Evolutionary conservation across 1,284 basidiomycete genomes (phyloP).

Genomic region (Ustilago curta): DNA sequence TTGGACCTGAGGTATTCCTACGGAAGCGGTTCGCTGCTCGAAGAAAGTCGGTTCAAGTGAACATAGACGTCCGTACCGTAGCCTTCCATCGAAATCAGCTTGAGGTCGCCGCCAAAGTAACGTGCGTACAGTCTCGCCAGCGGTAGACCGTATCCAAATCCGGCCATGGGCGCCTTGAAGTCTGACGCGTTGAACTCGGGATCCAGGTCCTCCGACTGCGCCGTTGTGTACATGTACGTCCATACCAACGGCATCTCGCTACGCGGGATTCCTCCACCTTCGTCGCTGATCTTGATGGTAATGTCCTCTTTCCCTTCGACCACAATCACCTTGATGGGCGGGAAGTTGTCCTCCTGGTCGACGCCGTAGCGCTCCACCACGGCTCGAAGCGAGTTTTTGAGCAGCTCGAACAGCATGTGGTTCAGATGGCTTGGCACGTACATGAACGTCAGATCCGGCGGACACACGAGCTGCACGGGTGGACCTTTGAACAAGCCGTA

Average conservation of each 20-base stretch:
- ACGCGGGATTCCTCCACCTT: conserved; percentile 94
- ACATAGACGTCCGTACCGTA: conserved; percentile 77
- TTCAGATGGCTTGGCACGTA: conserved; percentile 91
- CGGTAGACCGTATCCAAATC: conserved; percentile 87
- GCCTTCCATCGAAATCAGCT: conserved; percentile 96
- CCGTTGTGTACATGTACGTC: conserved; percentile 99
- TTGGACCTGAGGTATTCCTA: conserved; percentile 63
- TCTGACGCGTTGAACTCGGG: conserved; percentile 89
- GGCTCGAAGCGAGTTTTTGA: conserved; percentile 97
- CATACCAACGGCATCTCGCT: conserved; percentile 93
- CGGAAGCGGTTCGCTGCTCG: conserved; percentile 71
- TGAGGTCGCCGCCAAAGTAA: conserved; percentile 96
- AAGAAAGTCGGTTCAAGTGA: conserved; percentile 81
- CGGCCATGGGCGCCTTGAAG: conserved; percentile 98
- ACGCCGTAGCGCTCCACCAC: conserved; percentile 93
- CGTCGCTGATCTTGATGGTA: conserved; percentile 97
- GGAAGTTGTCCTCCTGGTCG: conserved; percentile 83
- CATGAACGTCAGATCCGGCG: conserved; percentile 85
- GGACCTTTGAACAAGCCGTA: conserved; percentile 89
- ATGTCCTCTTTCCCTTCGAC: conserved; percentile 87
- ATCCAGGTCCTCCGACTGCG: conserved; percentile 85
- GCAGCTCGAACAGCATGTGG: conserved; percentile 97
- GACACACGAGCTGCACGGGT: conserved; percentile 95
- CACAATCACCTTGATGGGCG: conserved; percentile 96
- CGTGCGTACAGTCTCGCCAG: conserved; percentile 84